Evolutionary conservation across 2,329 filamentous ascomycete genomes (phyloP).

Genomic region (Raffaelea deltoideospora): DNA sequence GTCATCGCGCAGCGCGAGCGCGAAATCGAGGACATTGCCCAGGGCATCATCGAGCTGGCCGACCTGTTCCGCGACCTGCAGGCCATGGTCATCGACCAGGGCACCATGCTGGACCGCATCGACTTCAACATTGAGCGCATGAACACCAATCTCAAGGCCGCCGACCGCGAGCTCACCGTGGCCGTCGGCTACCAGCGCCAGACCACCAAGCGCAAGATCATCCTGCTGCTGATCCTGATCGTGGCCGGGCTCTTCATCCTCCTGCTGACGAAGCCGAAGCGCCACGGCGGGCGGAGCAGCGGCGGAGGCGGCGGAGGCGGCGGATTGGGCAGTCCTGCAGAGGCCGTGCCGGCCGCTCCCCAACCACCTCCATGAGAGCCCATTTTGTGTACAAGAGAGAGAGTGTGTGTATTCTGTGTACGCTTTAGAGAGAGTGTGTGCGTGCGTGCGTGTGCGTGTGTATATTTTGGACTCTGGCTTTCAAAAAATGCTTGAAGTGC

Average conservation of each 20-base stretch:
- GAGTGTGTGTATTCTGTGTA: too few species aligned
- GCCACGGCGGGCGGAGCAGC: constrained; percentile 13
- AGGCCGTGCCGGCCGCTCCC: too few species aligned
- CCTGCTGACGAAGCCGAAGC: constrained; percentile 64
- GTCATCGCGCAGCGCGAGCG: constrained; percentile 83
- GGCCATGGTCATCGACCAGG: constrained; percentile 86
- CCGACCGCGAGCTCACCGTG: constrained; percentile 80
- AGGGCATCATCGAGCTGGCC: constrained; percentile 92
- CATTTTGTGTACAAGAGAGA: too few species aligned
- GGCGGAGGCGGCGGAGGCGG: background rate
- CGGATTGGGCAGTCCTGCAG: too few species aligned
- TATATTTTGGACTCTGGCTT: too few species aligned
- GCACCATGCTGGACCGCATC: constrained; percentile 81
- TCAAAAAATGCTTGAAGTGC: too few species aligned
- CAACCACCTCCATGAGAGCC: too few species aligned
- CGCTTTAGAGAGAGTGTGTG: too few species aligned
- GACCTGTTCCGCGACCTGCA: constrained; percentile 96
- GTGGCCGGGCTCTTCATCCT: constrained; percentile 80
- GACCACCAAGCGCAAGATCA: constrained; percentile 82
- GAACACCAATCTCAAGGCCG: constrained; percentile 81
- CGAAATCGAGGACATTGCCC: constrained; percentile 95
- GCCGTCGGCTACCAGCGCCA: constrained; percentile 80
- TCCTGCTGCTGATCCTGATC: constrained; percentile 71
- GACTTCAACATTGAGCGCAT: constrained; percentile 98
- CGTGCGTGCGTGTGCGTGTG: too few species aligned